A percentile compares a stretch with the other conserved stretches of the same genome.
Evolutionary conservation across 2,329 filamentous ascomycete species (phyloP).

Genomic region (Phialophora tarda): DNA sequence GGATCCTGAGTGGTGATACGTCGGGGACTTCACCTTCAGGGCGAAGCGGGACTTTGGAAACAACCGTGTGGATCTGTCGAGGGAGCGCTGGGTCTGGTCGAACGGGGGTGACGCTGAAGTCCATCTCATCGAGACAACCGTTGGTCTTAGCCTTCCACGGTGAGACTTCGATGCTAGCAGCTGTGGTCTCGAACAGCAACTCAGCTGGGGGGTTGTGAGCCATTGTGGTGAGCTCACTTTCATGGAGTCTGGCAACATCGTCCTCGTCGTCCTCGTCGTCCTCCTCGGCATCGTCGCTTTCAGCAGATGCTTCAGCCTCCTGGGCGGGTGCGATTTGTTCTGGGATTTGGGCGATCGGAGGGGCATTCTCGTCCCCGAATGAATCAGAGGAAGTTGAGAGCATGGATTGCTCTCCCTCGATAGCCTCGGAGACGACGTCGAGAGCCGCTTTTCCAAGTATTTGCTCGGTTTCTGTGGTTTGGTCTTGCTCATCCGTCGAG

Average conservation of each 20-base stretch:
- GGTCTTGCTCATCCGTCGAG: slow-evolving; percentile 48
- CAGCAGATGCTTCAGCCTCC: slow-evolving; percentile 1
- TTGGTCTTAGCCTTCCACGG: slow-evolving; percentile 6
- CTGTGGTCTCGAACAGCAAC: slow-evolving; percentile 1
- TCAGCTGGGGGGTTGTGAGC: not conserved
- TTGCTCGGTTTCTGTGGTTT: slow-evolving; percentile 55
- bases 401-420: slow-evolving; percentile 9
- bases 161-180: slow-evolving; percentile 20
- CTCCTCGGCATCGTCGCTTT: not conserved
- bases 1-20: slow-evolving; percentile 51
- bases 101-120: slow-evolving; percentile 58
- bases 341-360: not conserved
- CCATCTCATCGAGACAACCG: slow-evolving; percentile 19
- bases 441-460: slow-evolving; percentile 32
- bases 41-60: slow-evolving; percentile 76
- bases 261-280: not conserved
- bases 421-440: slow-evolving; percentile 8
- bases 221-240: not conserved
- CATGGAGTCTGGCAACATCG: not conserved
- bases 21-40: slow-evolving; percentile 58
- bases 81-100: slow-evolving; percentile 54
- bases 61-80: slow-evolving; percentile 69
- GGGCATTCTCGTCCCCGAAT: not conserved
- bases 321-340: not conserved
- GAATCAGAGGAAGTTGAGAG: slow-evolving; percentile 7